These are phyloP conservation scores for Scheffersomyces lignicola DNA, from an alignment of 1,139 yeast genomes.

Conservation along the genomic window DNA sequence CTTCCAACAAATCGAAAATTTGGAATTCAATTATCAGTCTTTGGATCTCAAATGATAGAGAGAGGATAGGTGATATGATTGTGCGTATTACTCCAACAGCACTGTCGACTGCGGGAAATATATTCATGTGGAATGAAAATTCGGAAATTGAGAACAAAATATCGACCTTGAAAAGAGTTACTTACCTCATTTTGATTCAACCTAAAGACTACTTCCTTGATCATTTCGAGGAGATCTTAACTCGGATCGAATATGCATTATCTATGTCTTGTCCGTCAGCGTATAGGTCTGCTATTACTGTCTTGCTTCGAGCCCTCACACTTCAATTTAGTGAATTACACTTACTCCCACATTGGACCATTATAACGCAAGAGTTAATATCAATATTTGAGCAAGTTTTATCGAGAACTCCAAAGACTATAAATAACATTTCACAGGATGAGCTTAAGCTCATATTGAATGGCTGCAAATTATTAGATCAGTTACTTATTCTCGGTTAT, in stretches of 20 bases:
- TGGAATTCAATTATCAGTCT: conserved; percentile 54
- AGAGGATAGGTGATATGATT: conserved; percentile 57
- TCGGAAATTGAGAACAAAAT: conserved; percentile 58
- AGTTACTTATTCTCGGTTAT: conserved; percentile 59
- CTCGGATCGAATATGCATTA: conserved; percentile 47
- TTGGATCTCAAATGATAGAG: conserved; percentile 64
- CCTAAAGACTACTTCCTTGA: conserved; percentile 57
- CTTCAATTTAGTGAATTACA: conserved; percentile 64
- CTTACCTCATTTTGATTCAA: conserved; percentile 61
- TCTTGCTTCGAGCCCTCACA: conserved; percentile 62
- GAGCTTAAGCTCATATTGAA: conserved; percentile 49
- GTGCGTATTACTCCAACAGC: conserved; percentile 49
- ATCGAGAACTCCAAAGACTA: conserved; percentile 28
- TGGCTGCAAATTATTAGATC: conserved; percentile 78
- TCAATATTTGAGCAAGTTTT: conserved; percentile 47
- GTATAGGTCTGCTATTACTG: conserved; percentile 48
- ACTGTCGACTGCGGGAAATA: conserved; percentile 51
- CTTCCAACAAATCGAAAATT: conserved; percentile 20
- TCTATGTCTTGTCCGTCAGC: conserved; percentile 30
- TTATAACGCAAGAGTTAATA: conserved; percentile 61
- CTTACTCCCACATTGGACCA: conserved; percentile 69
- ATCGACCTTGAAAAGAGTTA: conserved; percentile 54
- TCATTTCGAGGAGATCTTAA: conserved; percentile 50
- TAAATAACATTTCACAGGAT: conserved; percentile 31
- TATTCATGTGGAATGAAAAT: conserved; percentile 74